Conservation (phyloP, 2,329 filamentous ascomycete genomes). For the Epichloe glyceriae region DNA sequence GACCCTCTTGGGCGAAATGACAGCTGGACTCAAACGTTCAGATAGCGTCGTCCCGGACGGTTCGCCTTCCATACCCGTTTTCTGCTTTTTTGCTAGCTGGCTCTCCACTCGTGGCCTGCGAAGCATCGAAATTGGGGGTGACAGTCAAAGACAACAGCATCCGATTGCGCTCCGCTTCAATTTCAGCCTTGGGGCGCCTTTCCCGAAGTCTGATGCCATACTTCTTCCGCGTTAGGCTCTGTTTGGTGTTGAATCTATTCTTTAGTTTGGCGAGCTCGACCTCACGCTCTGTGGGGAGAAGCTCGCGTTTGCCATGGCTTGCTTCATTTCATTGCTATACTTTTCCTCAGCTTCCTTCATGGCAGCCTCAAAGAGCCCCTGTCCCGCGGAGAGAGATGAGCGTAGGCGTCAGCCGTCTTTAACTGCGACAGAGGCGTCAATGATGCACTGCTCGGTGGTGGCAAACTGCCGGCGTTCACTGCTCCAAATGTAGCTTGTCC, state of each 20-base stretch:
- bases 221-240: conserved; percentile 43
- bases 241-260: conserved; percentile 42
- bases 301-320: conserved; percentile 19
- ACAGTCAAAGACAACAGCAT: conserved; percentile 10
- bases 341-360: conserved; percentile 19
- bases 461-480: neutral
- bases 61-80: conserved; percentile 7
- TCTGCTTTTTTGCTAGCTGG: conserved; percentile 15
- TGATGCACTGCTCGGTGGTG: neutral
- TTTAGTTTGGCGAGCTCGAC: conserved; percentile 28
- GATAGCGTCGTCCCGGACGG: neutral
- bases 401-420: conserved; percentile 26
- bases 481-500: neutral
- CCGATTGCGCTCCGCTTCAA: conserved; percentile 30
- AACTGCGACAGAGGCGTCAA: neutral
- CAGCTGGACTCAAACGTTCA: neutral
- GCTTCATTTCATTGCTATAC: conserved; percentile 29
- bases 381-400: conserved; percentile 25
- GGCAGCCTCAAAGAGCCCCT: conserved; percentile 14
- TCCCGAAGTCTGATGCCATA: conserved; percentile 42
- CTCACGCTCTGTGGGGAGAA: conserved; percentile 22
- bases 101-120: neutral
- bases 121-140: neutral
- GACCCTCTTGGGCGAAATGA: conserved; percentile 12
- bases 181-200: conserved; percentile 32